A percentile compares a stretch with the other conserved stretches of the same genome.
phyloP scores from a whole-genome alignment of 495 filamentous ascomycete species.

The Annulohypoxylon stygium region DNA sequence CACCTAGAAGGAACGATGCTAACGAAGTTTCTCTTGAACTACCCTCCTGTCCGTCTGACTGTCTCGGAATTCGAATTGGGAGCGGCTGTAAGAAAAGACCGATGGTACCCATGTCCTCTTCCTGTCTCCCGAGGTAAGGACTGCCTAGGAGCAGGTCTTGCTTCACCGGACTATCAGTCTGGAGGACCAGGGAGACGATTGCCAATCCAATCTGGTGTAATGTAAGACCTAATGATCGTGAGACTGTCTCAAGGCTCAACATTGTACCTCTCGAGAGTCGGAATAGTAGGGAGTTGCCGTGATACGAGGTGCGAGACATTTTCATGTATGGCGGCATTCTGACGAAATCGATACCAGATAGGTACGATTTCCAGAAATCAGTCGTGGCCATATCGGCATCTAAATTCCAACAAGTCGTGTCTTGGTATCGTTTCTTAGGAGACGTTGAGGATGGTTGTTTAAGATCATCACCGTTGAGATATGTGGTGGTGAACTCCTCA shows the following conservation, averaged over 20 bases:
- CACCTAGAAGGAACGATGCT: not conserved
- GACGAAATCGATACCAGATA: not conserved
- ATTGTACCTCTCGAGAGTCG: not conserved
- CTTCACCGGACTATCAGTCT: not conserved
- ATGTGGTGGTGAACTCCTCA: not conserved
- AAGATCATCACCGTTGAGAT: not conserved
- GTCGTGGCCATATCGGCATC: not conserved
- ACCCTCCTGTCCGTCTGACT: not conserved
- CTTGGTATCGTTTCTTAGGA: not conserved
- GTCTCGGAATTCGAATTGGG: not conserved
- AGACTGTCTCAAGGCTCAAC: not conserved
- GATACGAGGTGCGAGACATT: not conserved
- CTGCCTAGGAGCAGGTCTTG: not conserved
- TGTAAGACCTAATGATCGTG: not conserved
- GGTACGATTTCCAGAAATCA: not conserved
- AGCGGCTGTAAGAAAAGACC: not conserved
- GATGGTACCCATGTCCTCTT: not conserved
- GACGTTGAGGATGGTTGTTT: not conserved
- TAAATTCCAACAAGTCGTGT: not conserved
- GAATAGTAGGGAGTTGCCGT: not conserved
- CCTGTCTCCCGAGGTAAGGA: not conserved
- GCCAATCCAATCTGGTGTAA: not conserved
- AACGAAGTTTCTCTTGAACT: not conserved
- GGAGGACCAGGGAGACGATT: not conserved
- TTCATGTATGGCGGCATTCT: slow-evolving; percentile 1